Base-by-base conservation (phyloP, 129 eudicot genomes). In the Escallonia herrerae region DNA sequence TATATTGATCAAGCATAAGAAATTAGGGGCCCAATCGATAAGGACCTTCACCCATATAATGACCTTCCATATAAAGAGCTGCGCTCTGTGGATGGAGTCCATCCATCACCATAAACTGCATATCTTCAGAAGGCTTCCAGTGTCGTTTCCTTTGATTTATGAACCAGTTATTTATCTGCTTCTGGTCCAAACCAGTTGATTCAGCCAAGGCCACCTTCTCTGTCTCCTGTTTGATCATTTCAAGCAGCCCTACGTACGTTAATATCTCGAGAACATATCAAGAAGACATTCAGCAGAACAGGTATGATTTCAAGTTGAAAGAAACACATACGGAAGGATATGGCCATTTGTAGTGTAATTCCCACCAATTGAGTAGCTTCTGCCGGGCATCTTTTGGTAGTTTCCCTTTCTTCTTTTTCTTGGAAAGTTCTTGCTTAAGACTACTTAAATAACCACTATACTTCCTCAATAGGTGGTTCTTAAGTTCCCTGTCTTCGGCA, bases 101-200 rank as follows among this genome's bases (percentile, higher is more conserved):
- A 66, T 91, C 98, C 98, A 93, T 93, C 46, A 88, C 98, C 98
- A 93, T 88, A 44, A 93, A 93, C 15, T 93, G 98, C 96, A 93
- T 93, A 63, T 93, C 98, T 75, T 93, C 98, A 0, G 95, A 88
- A 37, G 98, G 98, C 60, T 93, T 93, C 98, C 98, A 93, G 67
- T 93, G 98, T 59, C 98, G 77, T 81, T 93, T 93, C 58, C 97
- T 83, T 65, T 91, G 97, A 82, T 91, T 90, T 40, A 90, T 90
- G 82, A 90, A 90, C 97, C 97, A 93, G 50, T 91, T 91, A 52
- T 91, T 91, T 49, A 91, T 91, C 73, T 91, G 97, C 62, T 91
- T 91, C 65, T 91, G 97, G 84, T 91, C 97, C 64, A 91, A 70
- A n/a, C 98, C 98, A 4, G 98, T 93, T 52, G 95, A 79, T 71